Base-by-base conservation (phyloP, 768 basidiomycete genomes). In the Ephemerocybe angulata region DNA sequence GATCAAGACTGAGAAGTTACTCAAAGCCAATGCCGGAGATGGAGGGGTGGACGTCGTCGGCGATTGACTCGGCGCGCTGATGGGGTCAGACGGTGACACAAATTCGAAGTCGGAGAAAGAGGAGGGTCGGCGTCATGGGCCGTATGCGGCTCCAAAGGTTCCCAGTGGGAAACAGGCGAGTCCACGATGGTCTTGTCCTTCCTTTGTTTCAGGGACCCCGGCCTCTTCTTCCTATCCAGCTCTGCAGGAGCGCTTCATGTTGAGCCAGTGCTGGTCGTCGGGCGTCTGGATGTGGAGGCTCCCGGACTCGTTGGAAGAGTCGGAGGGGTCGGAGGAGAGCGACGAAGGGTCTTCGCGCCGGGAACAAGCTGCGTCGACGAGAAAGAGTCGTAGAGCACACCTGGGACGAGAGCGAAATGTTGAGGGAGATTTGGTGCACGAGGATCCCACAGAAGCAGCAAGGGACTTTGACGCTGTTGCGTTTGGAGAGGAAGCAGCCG, bases 301-400 rank as follows among this genome's bases (percentile, higher is more conserved):
- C 27, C 77, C 79, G 37, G 80, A 83, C 38, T 80, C 82, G 29
- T 77, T 79, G n/a, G 85, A 87, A 4, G 85, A 85, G 10, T 81
- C 77, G 4, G 80, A n/a, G n/a, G n/a, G n/a, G n/a, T n/a, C n/a
- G n/a, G n/a, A 80, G 12, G 85, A 85, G 47, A 74, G 72, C 13
- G 73, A 70, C 42, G 53, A 55, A n/a, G 70, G 74, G 64, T 78
- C 70, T n/a, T 44, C 4, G 58, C 70, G 68, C 58, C 54, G 63
- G 19, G 59, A 63, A 65, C 67, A 62, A 70, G 68, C 52, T 66
- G 63, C 42, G 73, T 66, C n/a, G 66, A 65, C 22, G 65, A 66
- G 21, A 63, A 58, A 46, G 63, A 52, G 42, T 64, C 65, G 29
- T 63, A 54, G 10, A n/a, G n/a, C n/a, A n/a, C n/a, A n/a, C n/a